phyloP scores from a whole-genome alignment of 495 filamentous ascomycete species.

The Aspergillus olivimuriae region DNA sequence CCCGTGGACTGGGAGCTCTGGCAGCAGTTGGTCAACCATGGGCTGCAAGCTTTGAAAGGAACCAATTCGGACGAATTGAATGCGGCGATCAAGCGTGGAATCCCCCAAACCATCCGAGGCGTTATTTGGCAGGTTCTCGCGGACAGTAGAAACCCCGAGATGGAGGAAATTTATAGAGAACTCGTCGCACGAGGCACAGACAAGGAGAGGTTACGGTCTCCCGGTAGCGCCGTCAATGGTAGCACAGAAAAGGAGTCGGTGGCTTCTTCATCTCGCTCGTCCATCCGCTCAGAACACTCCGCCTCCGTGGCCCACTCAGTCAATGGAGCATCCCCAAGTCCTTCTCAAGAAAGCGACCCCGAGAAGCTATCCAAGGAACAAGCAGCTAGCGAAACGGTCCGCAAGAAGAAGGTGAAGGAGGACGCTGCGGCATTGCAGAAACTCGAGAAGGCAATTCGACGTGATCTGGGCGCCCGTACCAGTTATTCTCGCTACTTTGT shows the following conservation, averaged over 20 bases:
- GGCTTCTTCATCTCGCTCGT: conserved; percentile 65
- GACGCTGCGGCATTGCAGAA: conserved; percentile 65
- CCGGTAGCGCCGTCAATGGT: conserved; percentile 37
- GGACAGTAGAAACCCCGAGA: conserved; percentile 83
- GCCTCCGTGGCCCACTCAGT: conserved; percentile 53
- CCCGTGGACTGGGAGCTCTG: conserved; percentile 96
- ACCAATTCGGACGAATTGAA: conserved; percentile 85
- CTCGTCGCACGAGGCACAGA: conserved; percentile 75
- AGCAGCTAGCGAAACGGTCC: conserved; percentile 55
- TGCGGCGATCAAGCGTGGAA: conserved; percentile 83
- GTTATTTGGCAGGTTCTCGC: conserved; percentile 98
- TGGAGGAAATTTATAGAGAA: conserved; percentile 83
- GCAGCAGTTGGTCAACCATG: conserved; percentile 92
- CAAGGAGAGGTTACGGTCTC: conserved; percentile 54
- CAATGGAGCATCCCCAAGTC: conserved; percentile 52
- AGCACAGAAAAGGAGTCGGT: conserved; percentile 53
- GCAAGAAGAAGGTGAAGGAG: conserved; percentile 68
- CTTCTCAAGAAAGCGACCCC: conserved; percentile 54
- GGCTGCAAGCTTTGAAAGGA: conserved; percentile 74
- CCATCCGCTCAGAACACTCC: conserved; percentile 75
- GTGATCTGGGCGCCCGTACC: conserved; percentile 85
- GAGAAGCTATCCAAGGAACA: conserved; percentile 63
- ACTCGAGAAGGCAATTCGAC: conserved; percentile 84
- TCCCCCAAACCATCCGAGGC: conserved; percentile 88
- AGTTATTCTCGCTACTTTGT: conserved; percentile 93